A percentile compares a stretch with the other conserved stretches of the same genome.
Evolutionary conservation across 73 alveolate species (phyloP).

Genomic region (Uronychia binucleata): DNA sequence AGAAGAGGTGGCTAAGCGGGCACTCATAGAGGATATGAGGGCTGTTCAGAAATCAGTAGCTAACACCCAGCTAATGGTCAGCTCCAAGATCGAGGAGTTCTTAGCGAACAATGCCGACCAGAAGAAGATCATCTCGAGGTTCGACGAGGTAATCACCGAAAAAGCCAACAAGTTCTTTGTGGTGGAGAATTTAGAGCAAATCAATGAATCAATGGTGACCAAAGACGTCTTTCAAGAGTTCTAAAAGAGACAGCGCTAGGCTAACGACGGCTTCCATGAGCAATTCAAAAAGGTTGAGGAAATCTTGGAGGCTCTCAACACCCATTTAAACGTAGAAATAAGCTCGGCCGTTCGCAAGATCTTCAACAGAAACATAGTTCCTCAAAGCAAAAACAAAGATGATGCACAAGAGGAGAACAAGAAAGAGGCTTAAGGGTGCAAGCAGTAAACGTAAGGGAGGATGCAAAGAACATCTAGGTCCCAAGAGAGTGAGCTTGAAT

Average conservation of each 20-base stretch:
- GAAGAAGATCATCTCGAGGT: not conserved
- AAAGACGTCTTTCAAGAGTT: not conserved
- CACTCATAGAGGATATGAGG: not conserved
- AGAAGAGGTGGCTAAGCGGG: not conserved
- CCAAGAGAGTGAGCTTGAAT: no score
- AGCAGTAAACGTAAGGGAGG: no score
- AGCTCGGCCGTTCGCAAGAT: not conserved
- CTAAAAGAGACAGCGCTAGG: not conserved
- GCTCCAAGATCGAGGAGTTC: no score
- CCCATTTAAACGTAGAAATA: not conserved
- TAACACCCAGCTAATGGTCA: not conserved
- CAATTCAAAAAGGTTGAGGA: not conserved
- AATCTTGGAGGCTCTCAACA: not conserved
- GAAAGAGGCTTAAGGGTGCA: no score
- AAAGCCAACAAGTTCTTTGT: not conserved
- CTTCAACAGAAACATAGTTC: not conserved
- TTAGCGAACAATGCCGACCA: not conserved
- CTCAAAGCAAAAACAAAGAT: no score
- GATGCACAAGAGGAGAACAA: no score
- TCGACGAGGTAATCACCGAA: not conserved
- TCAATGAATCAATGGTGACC: not conserved
- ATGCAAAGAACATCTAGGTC: no score
- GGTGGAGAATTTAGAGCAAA: not conserved
- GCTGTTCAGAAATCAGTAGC: not conserved
- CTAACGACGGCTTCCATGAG: not conserved